Evolutionary conservation across 371 early-diverging fungal genomes (phyloP).

Genomic region (Mucor racemosus): DNA sequence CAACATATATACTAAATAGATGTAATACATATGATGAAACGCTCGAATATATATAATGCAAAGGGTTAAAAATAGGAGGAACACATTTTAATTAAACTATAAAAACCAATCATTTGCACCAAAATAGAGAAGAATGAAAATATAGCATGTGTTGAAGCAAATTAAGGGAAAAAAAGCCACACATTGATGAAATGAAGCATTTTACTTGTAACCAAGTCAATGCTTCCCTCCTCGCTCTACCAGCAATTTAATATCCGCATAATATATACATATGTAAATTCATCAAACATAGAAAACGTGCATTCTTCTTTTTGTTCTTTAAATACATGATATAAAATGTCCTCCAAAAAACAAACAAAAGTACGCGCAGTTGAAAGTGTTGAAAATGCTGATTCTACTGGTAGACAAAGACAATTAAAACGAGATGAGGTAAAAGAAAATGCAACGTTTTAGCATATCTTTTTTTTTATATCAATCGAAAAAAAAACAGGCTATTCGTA

Average conservation of each 20-base stretch:
- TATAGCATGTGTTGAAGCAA: background rate
- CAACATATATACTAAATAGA: too few species aligned
- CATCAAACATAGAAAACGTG: background rate
- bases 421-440: constrained; percentile 27
- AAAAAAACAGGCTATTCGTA: constrained; percentile 54
- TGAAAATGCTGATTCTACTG: constrained; percentile 23
- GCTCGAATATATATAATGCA: too few species aligned
- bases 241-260: background rate
- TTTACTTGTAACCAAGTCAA: background rate
- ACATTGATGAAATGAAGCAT: background rate
- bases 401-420: constrained; percentile 31
- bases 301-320: constrained; percentile 13
- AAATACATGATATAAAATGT: background rate
- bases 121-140: background rate
- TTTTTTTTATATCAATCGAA: background rate
- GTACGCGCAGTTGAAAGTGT: constrained; percentile 21
- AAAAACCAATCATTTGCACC: background rate
- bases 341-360: constrained; percentile 19
- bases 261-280: background rate
- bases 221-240: background rate
- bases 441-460: background rate
- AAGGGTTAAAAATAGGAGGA: background rate
- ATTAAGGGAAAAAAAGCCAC: background rate
- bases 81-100: background rate
- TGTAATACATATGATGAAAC: too few species aligned